These are phyloP conservation scores for Thermochaetoides thermophila DNA, from an alignment of 495 filamentous ascomycete genomes.

Conservation along the genomic window DNA sequence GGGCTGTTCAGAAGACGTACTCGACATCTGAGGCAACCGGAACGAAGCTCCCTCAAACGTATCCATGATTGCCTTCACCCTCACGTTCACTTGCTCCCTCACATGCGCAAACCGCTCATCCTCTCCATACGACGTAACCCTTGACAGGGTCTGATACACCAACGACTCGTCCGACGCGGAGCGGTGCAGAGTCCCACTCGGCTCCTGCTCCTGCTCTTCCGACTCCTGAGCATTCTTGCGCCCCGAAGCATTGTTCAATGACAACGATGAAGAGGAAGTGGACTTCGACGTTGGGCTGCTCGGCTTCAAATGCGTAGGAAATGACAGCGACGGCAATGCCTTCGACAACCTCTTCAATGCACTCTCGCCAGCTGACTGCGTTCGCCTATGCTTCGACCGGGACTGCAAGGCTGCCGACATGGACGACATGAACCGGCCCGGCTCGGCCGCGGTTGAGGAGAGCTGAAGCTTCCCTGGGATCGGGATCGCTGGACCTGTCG, in stretches of 20 bases:
- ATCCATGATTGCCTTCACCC: constrained; percentile 84
- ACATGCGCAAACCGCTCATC: constrained; percentile 72
- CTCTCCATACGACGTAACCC: constrained; percentile 71
- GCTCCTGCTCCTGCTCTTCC: too few species aligned
- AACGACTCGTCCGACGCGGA: constrained; percentile 66
- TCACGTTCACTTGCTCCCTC: constrained; percentile 65
- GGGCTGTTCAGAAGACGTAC: constrained; percentile 26
- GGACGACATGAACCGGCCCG: constrained; percentile 18
- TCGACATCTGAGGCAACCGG: constrained; percentile 49
- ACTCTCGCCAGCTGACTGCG: constrained; percentile 29
- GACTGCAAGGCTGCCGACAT: constrained; percentile 24
- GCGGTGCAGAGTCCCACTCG: constrained; percentile 39
- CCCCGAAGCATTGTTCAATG: too few species aligned
- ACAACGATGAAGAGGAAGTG: too few species aligned
- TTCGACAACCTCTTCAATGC: constrained; percentile 32
- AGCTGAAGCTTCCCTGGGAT: too few species aligned
- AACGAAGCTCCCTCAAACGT: constrained; percentile 64
- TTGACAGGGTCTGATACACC: constrained; percentile 50
- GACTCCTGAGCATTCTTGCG: too few species aligned
- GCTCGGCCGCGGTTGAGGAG: constrained; percentile 18
- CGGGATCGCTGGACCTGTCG: too few species aligned
- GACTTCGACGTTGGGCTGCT: too few species aligned
- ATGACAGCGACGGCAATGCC: constrained; percentile 28
- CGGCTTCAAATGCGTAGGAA: too few species aligned
- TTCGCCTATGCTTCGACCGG: constrained; percentile 19